Evolutionary conservation across 306 rosid genomes (phyloP), one percentile per base, ranked within the genome.

Genomic region (Begonia loranthoides): DNA sequence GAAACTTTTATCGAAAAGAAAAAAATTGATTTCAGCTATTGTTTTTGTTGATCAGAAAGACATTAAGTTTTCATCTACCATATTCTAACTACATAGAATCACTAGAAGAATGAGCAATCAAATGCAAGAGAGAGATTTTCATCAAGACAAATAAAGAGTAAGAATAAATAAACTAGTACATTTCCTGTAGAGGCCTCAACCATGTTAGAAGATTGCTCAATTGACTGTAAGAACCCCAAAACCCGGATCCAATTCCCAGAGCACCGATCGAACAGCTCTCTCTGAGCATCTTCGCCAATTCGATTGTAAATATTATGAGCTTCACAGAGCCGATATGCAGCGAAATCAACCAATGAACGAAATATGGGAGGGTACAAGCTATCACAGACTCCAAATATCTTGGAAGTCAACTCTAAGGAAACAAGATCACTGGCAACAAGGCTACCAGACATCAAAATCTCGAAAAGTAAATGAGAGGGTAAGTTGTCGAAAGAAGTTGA

Each of bases 151-250:
- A 58, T 43, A 49, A 58, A 52, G 16, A 15, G 34, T 15, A 61
- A 55, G 50, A 12, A 38, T 22, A 21, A 55, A 75, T 45, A 69
- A 89, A 75, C 68, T 72, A 77, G 73, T 89, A 89, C 97, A 84
- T 82, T 84, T 80, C 93, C 95, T 81, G 87, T 73, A 52, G 95
- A 77, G 57, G 97, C 84, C 84, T 81, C 76, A 9, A 85, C 68
- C 10, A 70, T 66, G 63, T 65, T 76, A 55, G 83, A 77, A 12
- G 95, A 82, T 58, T 82, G 86, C 64, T 75, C 97, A 74, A 82
- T 82, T 6, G 84, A 77, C 39, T 79, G 83, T 81, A 89, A 77
- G 80, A 84, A 89, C 80, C 95, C 71, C 73, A 84, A 64, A 74
- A 82, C 71, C 19, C 93, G 76, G 68, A 84, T 89, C 95, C 97